A percentile compares a stretch with the other conserved stretches of the same genome.
Evolutionary conservation across 345 rosid genomes (phyloP).

Genomic region (Citrus reticulata): DNA sequence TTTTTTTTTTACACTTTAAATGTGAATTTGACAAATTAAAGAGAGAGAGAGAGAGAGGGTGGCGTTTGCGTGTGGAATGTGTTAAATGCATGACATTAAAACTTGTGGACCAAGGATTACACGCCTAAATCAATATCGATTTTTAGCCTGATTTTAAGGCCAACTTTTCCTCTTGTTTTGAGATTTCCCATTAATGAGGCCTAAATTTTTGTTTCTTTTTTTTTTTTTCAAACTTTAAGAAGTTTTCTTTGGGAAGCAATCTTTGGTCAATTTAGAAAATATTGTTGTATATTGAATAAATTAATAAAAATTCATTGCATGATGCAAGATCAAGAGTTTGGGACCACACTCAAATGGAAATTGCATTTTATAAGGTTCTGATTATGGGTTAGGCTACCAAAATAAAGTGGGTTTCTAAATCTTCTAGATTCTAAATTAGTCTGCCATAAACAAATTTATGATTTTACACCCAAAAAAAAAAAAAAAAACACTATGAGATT

Average conservation of each 20-base stretch:
- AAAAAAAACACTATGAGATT: no score
- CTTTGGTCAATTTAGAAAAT: not conserved
- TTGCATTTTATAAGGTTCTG: not conserved
- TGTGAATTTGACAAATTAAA: not conserved
- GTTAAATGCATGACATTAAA: not conserved
- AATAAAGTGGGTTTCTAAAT: not conserved
- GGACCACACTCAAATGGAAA: not conserved
- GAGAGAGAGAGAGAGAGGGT: not conserved
- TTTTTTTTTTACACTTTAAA: not conserved
- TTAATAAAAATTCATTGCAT: not conserved
- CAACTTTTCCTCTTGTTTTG: not conserved
- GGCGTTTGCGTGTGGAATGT: slow-evolving; percentile 19
- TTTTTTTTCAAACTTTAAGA: not conserved
- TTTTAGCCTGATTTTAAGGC: slow-evolving; percentile 6
- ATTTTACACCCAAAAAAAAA: no score
- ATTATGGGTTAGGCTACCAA: not conserved
- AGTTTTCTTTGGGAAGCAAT: not conserved
- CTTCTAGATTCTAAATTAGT: not conserved
- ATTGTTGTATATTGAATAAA: not conserved
- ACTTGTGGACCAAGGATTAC: not conserved
- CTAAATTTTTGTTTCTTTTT: not conserved
- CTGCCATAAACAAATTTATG: no score
- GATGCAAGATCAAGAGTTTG: not conserved
- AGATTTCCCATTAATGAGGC: not conserved
- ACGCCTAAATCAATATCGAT: no score